Base-by-base conservation (phyloP, 1,284 basidiomycete genomes). In the Rhodotorula sp. region DNA sequence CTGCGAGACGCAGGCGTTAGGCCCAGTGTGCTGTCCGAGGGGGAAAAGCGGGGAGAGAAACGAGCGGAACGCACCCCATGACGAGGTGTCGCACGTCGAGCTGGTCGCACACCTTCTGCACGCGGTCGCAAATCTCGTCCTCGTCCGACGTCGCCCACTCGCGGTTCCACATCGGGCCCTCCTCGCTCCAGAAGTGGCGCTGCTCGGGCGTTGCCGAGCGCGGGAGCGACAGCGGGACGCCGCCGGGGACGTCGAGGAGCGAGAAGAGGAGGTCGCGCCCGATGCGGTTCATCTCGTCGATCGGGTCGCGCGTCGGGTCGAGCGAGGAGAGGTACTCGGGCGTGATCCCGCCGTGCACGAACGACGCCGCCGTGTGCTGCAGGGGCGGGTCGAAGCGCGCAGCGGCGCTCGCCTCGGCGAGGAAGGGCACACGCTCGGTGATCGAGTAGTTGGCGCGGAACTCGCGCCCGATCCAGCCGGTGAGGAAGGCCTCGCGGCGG, bases 361-460 rank as follows among this genome's bases (percentile, higher is more conserved):
- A 96, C 13, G 91, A 90, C 25, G 92, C 82, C 0, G 91, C 90
- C 0, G 90, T 86, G 79, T 89, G 0, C 88, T 88, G 58, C 5
- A 58, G 44, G 41, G 92, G 84, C 0, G 87, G 85, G 2, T 71
- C 14, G 16, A 10, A 14, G 41, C 16, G 17, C 25, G 53, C 7
- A 21, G 25, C 41, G 62, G 12, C 2, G 45, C 34, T 34, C 4
- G 17, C 42, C 27, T 58, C 27, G n/a, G 57, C 16, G 42, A 71
- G 45, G 60, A 58, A 64, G n/a, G 77, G 90, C 4, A 97, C 87
- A 45, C 91, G 88, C 8, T 90, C 89, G 2, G 92, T 87, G 21
- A 89, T 87, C 7, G 90, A 90, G 81, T 97, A 97, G 81, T 97
- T 97, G 45, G 84, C 81, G 7, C 92, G 87, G 92, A 93, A 97